phyloP scores from a whole-genome alignment of 2,329 filamentous ascomycete species.

The Erysiphe pulchra region DNA sequence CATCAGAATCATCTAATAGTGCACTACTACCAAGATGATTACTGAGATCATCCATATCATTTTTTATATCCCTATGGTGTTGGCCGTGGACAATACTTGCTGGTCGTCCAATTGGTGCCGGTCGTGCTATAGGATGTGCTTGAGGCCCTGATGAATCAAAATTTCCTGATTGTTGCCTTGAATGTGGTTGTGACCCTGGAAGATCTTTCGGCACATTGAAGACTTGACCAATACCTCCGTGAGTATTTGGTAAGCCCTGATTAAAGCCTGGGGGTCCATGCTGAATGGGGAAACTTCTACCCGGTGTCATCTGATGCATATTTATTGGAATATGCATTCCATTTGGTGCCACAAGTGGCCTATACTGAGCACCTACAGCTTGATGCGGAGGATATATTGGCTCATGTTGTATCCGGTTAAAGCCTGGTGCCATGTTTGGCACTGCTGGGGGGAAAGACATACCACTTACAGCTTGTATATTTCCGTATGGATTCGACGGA shows the following conservation, averaged over 20 bases:
- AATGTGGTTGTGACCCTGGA: conserved; percentile 30
- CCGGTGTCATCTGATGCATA: conserved; percentile 31
- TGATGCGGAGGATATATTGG: conserved; percentile 26
- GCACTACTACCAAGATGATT: conserved; percentile 78
- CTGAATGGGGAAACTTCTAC: conserved; percentile 15
- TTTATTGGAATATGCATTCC: conserved; percentile 29
- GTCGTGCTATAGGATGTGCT: conserved; percentile 53
- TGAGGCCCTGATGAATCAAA: conserved; percentile 16
- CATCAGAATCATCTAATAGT: conserved; percentile 51
- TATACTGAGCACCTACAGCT: conserved; percentile 25
- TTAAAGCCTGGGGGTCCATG: conserved; percentile 28
- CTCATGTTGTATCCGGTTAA: conserved; percentile 19
- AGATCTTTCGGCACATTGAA: conserved; percentile 16
- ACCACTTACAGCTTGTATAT: conserved; percentile 24
- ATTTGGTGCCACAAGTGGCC: conserved; percentile 24
- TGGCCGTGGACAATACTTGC: conserved; percentile 39
- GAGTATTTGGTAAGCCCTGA: conserved; percentile 18
- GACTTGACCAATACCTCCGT: conserved; percentile 17
- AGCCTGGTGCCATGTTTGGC: conserved; percentile 18
- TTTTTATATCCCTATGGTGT: conserved; percentile 17
- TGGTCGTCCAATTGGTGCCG: conserved; percentile 69
- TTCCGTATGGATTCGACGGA: conserved; percentile 18
- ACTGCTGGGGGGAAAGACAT: conserved; percentile 26
- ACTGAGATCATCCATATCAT: conserved; percentile 44
- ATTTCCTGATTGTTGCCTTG: conserved; percentile 44